phyloP scores from a whole-genome alignment of 1,284 basidiomycete species.

The Porodaedalea pini region DNA sequence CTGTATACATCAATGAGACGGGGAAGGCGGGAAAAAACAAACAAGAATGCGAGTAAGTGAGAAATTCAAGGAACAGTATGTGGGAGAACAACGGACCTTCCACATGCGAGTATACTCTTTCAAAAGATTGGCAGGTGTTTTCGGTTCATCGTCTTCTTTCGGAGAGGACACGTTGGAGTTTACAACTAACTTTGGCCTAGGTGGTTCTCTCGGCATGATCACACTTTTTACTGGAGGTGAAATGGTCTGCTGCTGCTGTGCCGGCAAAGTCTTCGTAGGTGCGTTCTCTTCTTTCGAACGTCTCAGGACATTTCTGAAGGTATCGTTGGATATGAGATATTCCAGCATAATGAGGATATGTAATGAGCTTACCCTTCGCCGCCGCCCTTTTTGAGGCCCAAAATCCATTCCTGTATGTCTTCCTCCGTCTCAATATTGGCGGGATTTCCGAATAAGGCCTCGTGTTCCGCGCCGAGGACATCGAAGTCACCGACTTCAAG shows the following conservation, averaged over 20 bases:
- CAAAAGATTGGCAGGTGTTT: not conserved
- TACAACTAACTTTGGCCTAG: not conserved
- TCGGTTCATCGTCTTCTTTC: not conserved
- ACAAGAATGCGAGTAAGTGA: too few species aligned
- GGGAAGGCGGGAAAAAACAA: too few species aligned
- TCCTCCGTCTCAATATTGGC: constrained; percentile 7
- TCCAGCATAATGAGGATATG: too few species aligned
- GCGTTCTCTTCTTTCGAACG: constrained; percentile 1
- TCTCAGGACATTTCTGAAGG: constrained; percentile 17
- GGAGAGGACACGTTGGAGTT: not conserved
- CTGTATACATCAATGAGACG: constrained; percentile 1
- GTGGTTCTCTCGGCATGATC: not conserved
- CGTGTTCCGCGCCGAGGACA: constrained; percentile 11
- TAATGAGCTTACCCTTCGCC: constrained; percentile 14
- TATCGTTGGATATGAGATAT: not conserved
- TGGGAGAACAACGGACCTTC: constrained; percentile 3
- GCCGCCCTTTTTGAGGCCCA: constrained; percentile 10
- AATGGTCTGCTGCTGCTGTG: not conserved
- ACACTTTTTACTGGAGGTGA: not conserved
- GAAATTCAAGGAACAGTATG: too few species aligned
- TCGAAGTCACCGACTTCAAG: constrained; percentile 13
- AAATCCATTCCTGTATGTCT: constrained; percentile 16
- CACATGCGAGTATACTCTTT: constrained; percentile 7
- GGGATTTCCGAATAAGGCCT: constrained; percentile 17
- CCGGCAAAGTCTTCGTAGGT: not conserved